Base-by-base conservation (phyloP, 345 rosid species). In the Erysimum cheiranthoides region DNA sequence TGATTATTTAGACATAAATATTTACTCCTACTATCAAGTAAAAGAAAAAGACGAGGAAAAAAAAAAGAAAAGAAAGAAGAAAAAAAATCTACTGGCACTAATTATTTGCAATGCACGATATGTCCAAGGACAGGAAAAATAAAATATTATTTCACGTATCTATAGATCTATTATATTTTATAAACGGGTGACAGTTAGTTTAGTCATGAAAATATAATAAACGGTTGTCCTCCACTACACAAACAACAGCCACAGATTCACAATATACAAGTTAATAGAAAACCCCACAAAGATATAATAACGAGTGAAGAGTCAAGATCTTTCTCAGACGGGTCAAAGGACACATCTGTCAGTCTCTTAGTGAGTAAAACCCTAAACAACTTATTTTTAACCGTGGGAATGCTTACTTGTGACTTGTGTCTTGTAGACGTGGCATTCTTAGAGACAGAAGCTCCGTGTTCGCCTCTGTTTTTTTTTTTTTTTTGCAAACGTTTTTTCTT, bases 381-480 rank as follows among this genome's bases (percentile, higher is more conserved):
- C 21, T 8, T 10, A 11, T 11, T 43, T 43, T 8, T 21, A 63
- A 27, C 36, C 14, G 40, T 30, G 53, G 38, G 56, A 21, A 10
- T n/a, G 10, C 49, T 61, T 61, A 14, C 50, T 34, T 52, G 54
- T 62, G n/a, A 27, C 40, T 3, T 62, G 16, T 49, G 21, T 45
- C 58, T 68, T 1, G 25, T 21, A 21, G 25, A 59, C 68, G 3
- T 75, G 79, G 32, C 45, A 66, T 34, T 36, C 35, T n/a, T 17
- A 35, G 27, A 66, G 52, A 42, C 67, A 47, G n/a, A 46, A 56
- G 39, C 53, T 47, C 68, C 73, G 68, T 66, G 78, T 58, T 69
- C 3, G 2, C 5, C 7, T 51, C 25, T 21, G 25, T 21, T 21
- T 21, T 21, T 43, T 6, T 16, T 17, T 3, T 16, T 2, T 8